phyloP scores from a whole-genome alignment of 23 red algal species.

The Gracilaria domingensis region DNA sequence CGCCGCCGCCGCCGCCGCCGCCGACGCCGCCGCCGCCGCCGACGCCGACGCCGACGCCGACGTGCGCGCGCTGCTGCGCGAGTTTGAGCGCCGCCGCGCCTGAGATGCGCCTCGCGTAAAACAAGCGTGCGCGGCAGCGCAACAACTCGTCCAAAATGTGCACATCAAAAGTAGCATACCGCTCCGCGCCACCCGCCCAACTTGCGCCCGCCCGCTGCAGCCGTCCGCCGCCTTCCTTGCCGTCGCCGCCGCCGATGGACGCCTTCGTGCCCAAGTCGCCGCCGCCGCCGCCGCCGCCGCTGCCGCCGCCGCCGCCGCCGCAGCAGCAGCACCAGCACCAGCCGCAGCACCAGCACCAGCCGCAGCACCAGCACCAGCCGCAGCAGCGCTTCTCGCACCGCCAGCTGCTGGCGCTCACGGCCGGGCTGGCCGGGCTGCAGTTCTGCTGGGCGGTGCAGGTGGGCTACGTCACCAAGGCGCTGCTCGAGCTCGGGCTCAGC shows the following conservation, averaged over 20 bases:
- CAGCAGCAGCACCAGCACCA: background rate
- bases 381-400: background rate
- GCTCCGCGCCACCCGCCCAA: too few species aligned
- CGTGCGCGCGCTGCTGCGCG: background rate
- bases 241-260: too few species aligned
- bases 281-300: too few species aligned
- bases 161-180: too few species aligned
- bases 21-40: background rate
- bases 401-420: conserved; percentile 36
- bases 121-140: background rate
- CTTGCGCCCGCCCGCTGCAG: too few species aligned
- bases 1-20: background rate
- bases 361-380: too few species aligned
- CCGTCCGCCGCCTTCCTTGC: too few species aligned
- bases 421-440: conserved; percentile 78
- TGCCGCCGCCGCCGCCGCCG: too few species aligned
- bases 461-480: conserved; percentile 81
- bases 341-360: too few species aligned
- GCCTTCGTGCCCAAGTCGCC: background rate
- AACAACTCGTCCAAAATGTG: background rate
- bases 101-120: too few species aligned
- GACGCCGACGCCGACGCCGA: background rate
- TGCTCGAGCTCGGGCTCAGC: conserved; percentile 83
- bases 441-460: conserved; percentile 91
- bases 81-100: background rate